phyloP scores from a whole-genome alignment of 352 stramenopile species.

The Phytophthora podocarpi region DNA sequence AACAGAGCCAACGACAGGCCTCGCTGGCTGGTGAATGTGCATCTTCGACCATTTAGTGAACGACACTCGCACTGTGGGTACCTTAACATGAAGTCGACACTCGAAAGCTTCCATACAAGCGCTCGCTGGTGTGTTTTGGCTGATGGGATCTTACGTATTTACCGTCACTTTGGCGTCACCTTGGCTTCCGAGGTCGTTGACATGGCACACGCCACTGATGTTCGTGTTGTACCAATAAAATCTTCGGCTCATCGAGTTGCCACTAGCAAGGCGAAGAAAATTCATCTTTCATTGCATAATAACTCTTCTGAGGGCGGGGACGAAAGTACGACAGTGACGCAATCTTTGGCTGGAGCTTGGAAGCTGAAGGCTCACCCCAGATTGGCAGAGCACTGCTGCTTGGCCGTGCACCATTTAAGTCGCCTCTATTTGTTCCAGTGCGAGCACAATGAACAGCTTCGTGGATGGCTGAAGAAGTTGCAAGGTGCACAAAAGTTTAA shows the following conservation, averaged over 20 bases:
- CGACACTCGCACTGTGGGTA: constrained; percentile 66
- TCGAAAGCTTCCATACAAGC: constrained; percentile 66
- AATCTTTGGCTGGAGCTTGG: neutral
- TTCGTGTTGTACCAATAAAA: constrained; percentile 31
- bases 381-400: constrained; percentile 9
- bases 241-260: constrained; percentile 3
- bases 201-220: constrained; percentile 51
- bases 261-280: neutral
- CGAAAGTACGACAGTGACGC: too few relatives aligned
- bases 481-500: constrained; percentile 43
- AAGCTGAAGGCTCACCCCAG: neutral
- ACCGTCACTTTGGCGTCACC: constrained; percentile 77
- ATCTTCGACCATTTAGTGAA: constrained; percentile 54
- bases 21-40: constrained; percentile 41
- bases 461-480: constrained; percentile 73
- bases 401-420: constrained; percentile 25
- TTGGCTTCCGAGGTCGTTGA: constrained; percentile 64
- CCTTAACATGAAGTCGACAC: constrained; percentile 65
- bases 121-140: constrained; percentile 76
- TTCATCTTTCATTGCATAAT: neutral
- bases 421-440: constrained; percentile 53
- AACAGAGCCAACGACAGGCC: constrained; percentile 12
- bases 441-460: constrained; percentile 47
- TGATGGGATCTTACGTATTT: constrained; percentile 65
- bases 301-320: neutral